phyloP scores from a whole-genome alignment of 2,329 filamentous ascomycete species.

The Aspergillus phoenicis region DNA sequence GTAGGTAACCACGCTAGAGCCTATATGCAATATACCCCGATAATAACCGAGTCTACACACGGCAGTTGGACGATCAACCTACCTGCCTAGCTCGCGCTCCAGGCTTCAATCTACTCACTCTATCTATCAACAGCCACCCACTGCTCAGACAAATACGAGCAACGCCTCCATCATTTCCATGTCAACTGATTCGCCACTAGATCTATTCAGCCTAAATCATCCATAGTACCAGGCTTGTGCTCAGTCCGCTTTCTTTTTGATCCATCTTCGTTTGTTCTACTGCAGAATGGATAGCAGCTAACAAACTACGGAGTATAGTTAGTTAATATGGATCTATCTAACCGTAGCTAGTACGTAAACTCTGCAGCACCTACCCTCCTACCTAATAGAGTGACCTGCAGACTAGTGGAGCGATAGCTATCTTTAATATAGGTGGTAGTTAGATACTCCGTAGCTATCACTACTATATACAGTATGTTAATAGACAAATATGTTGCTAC shows the following conservation, averaged over 20 bases:
- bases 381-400: too few species aligned
- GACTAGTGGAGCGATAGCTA: too few species aligned
- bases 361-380: too few species aligned
- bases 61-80: neutral
- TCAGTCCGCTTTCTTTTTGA: neutral
- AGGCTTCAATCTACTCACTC: too few species aligned
- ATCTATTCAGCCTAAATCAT: too few species aligned
- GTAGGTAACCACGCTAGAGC: neutral
- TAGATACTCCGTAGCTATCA: too few species aligned
- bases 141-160: too few species aligned
- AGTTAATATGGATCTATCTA: neutral
- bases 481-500: neutral
- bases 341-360: too few species aligned
- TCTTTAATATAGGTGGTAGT: too few species aligned
- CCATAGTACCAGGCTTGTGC: neutral
- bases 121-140: too few species aligned
- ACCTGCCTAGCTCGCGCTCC: neutral
- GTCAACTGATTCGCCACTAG: too few species aligned
- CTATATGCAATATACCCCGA: neutral
- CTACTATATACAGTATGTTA: neutral
- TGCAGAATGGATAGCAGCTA: neutral
- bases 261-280: neutral
- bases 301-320: neutral
- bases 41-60: neutral
- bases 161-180: too few species aligned